phyloP scores from a whole-genome alignment of 2,329 filamentous ascomycete genomes.

The Fusarium acutatum region DNA sequence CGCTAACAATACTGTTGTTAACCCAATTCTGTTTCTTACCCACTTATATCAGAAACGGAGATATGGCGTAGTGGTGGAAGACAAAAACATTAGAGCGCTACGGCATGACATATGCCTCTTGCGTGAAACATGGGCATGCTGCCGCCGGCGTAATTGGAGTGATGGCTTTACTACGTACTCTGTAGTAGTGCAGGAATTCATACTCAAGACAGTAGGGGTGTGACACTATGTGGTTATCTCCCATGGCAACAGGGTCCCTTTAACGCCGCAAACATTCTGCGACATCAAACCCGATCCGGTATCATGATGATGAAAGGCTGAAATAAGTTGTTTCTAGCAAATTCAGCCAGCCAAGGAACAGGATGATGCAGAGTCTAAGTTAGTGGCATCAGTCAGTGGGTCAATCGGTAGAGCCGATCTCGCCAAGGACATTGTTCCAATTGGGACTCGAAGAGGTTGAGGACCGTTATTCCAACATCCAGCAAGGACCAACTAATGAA shows the following conservation, averaged over 20 bases:
- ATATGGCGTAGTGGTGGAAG: conserved; percentile 6
- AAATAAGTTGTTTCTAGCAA: conserved; percentile 7
- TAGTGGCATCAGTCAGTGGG: conserved; percentile 18
- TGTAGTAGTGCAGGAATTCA: conserved; percentile 9
- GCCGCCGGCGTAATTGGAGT: conserved; percentile 4
- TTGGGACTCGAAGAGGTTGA: conserved; percentile 12
- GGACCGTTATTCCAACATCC: conserved; percentile 2
- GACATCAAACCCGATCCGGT: conserved; percentile 18
- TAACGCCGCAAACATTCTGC: conserved; percentile 16
- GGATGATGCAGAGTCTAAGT: background rate
- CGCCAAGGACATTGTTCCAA: background rate
- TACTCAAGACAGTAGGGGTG: conserved; percentile 6
- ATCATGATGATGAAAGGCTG: conserved; percentile 10
- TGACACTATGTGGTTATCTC: conserved; percentile 27
- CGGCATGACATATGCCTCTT: conserved; percentile 6
- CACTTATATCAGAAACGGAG: conserved; percentile 24
- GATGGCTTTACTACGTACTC: background rate
- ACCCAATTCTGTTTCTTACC: background rate
- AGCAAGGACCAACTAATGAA: background rate
- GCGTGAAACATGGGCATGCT: conserved; percentile 22
- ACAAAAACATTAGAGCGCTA: conserved; percentile 6
- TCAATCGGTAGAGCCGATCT: conserved; percentile 15
- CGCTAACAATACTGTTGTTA: background rate
- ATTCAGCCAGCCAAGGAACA: conserved; percentile 22
- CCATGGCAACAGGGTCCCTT: conserved; percentile 32